These are phyloP conservation scores for Naematelia aurantialba DNA, from an alignment of 768 basidiomycete genomes.

Conservation along the genomic window DNA sequence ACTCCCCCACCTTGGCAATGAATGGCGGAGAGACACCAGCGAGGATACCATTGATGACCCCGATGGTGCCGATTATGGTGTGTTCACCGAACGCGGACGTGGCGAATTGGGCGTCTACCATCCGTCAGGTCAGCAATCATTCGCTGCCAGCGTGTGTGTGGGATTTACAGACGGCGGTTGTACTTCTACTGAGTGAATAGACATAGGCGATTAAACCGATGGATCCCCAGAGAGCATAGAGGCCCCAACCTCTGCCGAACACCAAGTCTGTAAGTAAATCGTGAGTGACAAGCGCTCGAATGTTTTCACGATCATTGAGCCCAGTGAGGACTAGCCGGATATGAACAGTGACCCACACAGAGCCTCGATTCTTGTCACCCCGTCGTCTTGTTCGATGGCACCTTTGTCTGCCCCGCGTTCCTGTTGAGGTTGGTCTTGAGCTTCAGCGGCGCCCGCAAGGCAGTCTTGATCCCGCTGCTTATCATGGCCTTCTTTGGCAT, in stretches of 20 bases:
- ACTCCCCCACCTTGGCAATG: constrained; percentile 14
- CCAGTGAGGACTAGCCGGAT: not conserved
- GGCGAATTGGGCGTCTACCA: not conserved
- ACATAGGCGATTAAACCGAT: constrained; percentile 35
- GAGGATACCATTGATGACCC: constrained; percentile 43
- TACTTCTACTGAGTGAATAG: constrained; percentile 22
- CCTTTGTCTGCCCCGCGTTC: not conserved
- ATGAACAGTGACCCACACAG: constrained; percentile 26
- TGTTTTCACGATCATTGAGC: not conserved
- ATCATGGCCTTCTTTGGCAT: no score
- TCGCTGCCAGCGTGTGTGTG: no score
- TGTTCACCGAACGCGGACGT: not conserved
- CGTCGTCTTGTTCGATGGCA: constrained; percentile 28
- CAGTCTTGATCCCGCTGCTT: no score
- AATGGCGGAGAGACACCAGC: constrained; percentile 20
- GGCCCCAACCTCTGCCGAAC: constrained; percentile 36
- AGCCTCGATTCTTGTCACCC: constrained; percentile 41
- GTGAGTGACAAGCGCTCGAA: no score
- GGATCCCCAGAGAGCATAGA: constrained; percentile 33
- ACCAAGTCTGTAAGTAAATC: constrained; percentile 27
- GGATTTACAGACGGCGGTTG: constrained; percentile 21
- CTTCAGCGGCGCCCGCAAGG: no score
- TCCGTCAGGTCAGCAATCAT: not conserved
- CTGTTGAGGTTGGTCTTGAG: not conserved
- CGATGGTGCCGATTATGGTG: constrained; percentile 23